Percentiles rank a stretch among this genome's conserved stretches.
These are phyloP conservation scores for Gynostemma pentaphyllum DNA, from an alignment of 306 rosid genomes.

Conservation along the genomic window DNA sequence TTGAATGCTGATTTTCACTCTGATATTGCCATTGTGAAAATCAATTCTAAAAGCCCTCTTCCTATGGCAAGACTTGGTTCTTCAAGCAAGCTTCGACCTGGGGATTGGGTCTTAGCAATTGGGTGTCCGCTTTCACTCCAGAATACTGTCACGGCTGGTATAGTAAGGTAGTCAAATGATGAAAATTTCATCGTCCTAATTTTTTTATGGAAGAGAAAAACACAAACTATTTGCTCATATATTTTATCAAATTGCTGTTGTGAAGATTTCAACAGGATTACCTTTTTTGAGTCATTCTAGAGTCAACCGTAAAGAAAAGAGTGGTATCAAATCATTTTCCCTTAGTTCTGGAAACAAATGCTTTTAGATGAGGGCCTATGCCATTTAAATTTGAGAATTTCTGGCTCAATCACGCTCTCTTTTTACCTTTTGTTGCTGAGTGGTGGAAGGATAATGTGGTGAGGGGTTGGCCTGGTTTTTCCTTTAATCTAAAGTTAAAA, in stretches of 20 bases:
- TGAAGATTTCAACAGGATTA: too few relatives aligned
- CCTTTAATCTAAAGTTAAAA: too few relatives aligned
- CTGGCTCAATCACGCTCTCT: too few relatives aligned
- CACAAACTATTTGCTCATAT: neutral
- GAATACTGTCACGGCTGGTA: constrained; percentile 91
- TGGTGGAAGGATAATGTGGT: too few relatives aligned
- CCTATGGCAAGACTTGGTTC: constrained; percentile 76
- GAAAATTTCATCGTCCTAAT: neutral
- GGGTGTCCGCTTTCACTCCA: constrained; percentile 90
- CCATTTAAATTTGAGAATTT: too few relatives aligned
- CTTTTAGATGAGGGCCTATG: too few relatives aligned
- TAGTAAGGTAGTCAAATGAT: constrained; percentile 45
- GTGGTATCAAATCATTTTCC: too few relatives aligned
- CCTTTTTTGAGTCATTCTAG: too few relatives aligned
- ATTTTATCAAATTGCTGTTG: neutral
- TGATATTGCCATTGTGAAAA: constrained; percentile 79
- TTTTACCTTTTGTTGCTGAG: too few relatives aligned
- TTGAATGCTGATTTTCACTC: constrained; percentile 74
- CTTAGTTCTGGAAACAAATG: too few relatives aligned
- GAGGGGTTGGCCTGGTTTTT: too few relatives aligned
- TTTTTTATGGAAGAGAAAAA: neutral
- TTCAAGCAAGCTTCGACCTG: constrained; percentile 73
- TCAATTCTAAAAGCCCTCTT: constrained; percentile 66
- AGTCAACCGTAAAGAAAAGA: too few relatives aligned
- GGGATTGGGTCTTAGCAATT: constrained; percentile 83